phyloP scores from a whole-genome alignment of 495 filamentous ascomycete genomes.

The Penicillium angulare region DNA sequence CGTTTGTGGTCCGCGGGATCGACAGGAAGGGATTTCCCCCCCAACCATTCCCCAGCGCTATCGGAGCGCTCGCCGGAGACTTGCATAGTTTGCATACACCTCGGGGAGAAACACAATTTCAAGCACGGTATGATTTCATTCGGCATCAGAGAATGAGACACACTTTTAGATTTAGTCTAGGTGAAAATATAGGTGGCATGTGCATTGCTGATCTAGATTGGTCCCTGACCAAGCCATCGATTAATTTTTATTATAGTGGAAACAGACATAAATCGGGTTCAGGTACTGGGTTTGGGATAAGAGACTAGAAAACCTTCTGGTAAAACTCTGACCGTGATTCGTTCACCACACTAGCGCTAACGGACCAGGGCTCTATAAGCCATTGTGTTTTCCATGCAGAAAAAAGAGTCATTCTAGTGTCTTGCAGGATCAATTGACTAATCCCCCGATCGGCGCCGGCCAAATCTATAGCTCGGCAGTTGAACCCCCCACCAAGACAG shows the following conservation, averaged over 20 bases:
- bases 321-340: not conserved
- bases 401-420: not conserved
- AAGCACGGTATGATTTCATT: too few relatives aligned
- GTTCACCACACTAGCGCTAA: not conserved
- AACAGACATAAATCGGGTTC: not conserved
- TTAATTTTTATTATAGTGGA: not conserved
- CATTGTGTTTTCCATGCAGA: not conserved
- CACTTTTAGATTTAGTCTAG: not conserved
- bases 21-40: not conserved
- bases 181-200: not conserved
- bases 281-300: not conserved
- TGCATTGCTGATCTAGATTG: not conserved
- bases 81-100: too few relatives aligned
- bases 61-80: too few relatives aligned
- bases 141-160: not conserved
- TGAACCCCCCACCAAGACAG: not conserved
- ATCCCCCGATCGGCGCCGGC: not conserved
- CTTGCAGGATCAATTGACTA: slow-evolving; percentile 1
- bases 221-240: not conserved
- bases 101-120: not conserved
- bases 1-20: not conserved
- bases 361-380: too few relatives aligned
- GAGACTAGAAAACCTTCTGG: not conserved
- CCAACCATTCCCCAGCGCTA: too few relatives aligned
- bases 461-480: not conserved